These are phyloP conservation scores for Buddleja alternifolia DNA, from an alignment of 257 asterid species.

Conservation along the genomic window DNA sequence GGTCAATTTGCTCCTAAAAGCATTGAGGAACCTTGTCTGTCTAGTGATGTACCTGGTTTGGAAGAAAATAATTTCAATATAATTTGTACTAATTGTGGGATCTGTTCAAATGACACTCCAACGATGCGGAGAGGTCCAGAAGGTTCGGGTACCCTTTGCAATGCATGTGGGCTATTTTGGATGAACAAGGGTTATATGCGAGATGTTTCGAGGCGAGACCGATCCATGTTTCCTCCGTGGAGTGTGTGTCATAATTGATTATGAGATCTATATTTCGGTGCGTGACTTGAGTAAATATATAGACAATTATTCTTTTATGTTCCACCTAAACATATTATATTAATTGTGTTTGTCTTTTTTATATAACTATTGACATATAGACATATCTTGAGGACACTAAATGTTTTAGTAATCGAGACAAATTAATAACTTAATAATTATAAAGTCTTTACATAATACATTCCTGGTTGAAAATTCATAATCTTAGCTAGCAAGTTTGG, in stretches of 20 bases:
- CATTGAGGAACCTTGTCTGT: neutral
- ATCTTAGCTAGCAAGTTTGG: too few species aligned
- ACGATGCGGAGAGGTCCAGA: constrained; percentile 38
- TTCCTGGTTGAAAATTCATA: too few species aligned
- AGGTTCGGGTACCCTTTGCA: constrained; percentile 33
- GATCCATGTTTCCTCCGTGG: neutral
- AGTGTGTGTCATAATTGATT: neutral
- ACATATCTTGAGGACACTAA: too few species aligned
- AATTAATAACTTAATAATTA: too few species aligned
- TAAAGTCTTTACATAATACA: too few species aligned
- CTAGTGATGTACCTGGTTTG: neutral
- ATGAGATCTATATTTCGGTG: neutral
- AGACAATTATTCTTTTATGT: too few species aligned
- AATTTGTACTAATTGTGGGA: constrained; percentile 35
- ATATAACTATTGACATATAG: too few species aligned
- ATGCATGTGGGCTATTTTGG: constrained; percentile 43
- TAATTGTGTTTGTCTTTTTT: too few species aligned
- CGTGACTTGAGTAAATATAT: too few species aligned
- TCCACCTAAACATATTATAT: too few species aligned
- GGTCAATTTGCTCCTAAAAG: constrained; percentile 30
- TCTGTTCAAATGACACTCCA: constrained; percentile 23
- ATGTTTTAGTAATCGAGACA: too few species aligned
- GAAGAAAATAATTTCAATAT: neutral
- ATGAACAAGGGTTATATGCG: constrained; percentile 15
- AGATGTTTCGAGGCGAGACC: neutral